Base-by-base conservation (phyloP, 805 yeast genomes). In the Monosporozyma aerobia region DNA sequence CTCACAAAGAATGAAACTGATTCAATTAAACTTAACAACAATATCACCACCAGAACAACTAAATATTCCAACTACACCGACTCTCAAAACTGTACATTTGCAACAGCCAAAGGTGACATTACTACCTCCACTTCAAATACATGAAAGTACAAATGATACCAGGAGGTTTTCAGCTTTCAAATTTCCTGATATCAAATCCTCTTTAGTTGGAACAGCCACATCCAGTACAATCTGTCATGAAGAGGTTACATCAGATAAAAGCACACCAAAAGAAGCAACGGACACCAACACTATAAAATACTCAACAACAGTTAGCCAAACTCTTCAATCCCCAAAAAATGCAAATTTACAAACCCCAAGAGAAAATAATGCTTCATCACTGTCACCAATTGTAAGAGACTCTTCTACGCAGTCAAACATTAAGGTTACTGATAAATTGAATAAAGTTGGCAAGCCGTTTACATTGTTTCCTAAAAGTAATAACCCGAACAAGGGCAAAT, bases 381-480 rank as follows among this genome's bases (percentile, higher is more conserved):
- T 43, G 13, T 43, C 45, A 43, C 45, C 45, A 23, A 13, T 23
- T 5, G 5, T 23, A 10, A 43, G 11, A 13, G 45, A 40, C 22
- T 19, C 27, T 5, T 3, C 14, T 5, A 22, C 30, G 14, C 45
- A 43, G 3, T 10, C 45, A 13, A 43, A 23, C 10, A 30, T 43
- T 22, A 23, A 23, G 9, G 45, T 8, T 5, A 43, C 37, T 2
- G 35, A 22, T 29, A 16, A 30, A 19, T 29, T 6, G 23, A 44
- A 44, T 44, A 44, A 44, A 39, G 8, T 47, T 9, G 50, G 50
- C 27, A 47, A 47, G 27, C 39, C 50, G 5, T 39, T 35, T 29
- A 47, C 50, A 13, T 19, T 47, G 7, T 47, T 47, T 29, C 50
- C 50, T n/a, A 25, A 39, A 39, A 29, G 29, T 27, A 19, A 37